Evolutionary conservation across 208 protist genomes (phyloP).

Genomic region (Angomonas ambiguus): DNA sequence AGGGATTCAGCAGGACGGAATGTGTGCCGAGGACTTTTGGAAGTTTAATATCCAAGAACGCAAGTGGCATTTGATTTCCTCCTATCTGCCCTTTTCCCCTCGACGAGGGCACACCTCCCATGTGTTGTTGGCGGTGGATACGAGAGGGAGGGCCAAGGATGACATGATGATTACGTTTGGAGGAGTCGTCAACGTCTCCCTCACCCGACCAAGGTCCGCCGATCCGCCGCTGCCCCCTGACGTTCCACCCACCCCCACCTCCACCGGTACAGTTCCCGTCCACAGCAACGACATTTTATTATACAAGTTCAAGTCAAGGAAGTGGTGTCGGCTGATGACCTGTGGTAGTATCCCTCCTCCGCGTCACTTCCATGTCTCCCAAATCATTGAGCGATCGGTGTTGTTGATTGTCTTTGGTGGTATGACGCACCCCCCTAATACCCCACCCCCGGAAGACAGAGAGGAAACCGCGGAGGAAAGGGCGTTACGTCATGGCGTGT

Average conservation of each 20-base stretch:
- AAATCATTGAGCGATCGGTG: slow-evolving; percentile 34
- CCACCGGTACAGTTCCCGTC: slow-evolving; percentile 11
- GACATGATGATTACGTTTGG: slow-evolving; percentile 50
- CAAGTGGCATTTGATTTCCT: slow-evolving; percentile 20
- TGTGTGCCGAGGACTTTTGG: slow-evolving; percentile 43
- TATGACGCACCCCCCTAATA: slow-evolving; percentile 13
- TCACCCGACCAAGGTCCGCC: slow-evolving; percentile 14
- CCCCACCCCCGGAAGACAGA: neutral
- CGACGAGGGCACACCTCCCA: slow-evolving; percentile 46
- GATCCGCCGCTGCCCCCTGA: slow-evolving; percentile 15
- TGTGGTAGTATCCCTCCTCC: slow-evolving; percentile 29
- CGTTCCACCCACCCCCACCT: slow-evolving; percentile 9
- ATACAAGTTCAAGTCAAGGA: slow-evolving; percentile 22
- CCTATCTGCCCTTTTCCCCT: slow-evolving; percentile 32
- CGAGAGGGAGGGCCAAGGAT: slow-evolving; percentile 19
- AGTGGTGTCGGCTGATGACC: slow-evolving; percentile 34
- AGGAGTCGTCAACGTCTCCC: slow-evolving; percentile 23
- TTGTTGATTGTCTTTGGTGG: slow-evolving; percentile 57
- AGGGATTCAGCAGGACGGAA: slow-evolving; percentile 18
- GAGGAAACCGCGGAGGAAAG: neutral
- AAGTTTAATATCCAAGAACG: slow-evolving; percentile 14
- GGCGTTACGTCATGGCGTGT: slow-evolving; percentile 15
- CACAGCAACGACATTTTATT: slow-evolving; percentile 29
- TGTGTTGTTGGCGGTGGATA: slow-evolving; percentile 27
- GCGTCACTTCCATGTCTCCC: slow-evolving; percentile 41